Percentiles rank a stretch among this genome's conserved stretches.
Evolutionary conservation across 768 basidiomycete genomes (phyloP).

Genomic region (Auricularia sp.): DNA sequence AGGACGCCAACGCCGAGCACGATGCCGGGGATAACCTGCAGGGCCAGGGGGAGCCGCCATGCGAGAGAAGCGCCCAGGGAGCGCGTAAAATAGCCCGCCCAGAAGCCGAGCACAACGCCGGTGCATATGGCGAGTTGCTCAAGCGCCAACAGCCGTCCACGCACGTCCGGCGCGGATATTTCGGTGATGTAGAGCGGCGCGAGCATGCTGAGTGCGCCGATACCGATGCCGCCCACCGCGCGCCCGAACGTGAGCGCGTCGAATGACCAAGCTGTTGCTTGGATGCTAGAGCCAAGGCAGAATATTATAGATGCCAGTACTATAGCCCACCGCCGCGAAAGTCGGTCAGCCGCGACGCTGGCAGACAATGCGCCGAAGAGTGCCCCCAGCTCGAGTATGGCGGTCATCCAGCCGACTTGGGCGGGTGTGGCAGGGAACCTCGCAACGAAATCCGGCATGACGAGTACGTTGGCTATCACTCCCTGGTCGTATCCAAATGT

Average conservation of each 20-base stretch:
- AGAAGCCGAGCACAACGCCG: conserved; percentile 76
- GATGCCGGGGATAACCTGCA: conserved; percentile 62
- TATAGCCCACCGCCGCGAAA: conserved; percentile 59
- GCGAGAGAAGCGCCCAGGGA: conserved; percentile 52
- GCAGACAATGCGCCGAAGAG: conserved; percentile 62
- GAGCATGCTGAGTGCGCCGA: conserved; percentile 76
- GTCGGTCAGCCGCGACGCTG: conserved; percentile 58
- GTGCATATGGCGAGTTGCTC: conserved; percentile 76
- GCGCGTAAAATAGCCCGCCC: conserved; percentile 70
- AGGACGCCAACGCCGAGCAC: conserved; percentile 50
- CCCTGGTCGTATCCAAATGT: conserved; percentile 82
- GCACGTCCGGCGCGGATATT: conserved; percentile 70
- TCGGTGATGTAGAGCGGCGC: conserved; percentile 77
- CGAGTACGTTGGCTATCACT: conserved; percentile 77
- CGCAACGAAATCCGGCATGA: conserved; percentile 64
- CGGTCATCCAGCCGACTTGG: conserved; percentile 77
- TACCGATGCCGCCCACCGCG: conserved; percentile 67
- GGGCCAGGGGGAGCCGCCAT: conserved; percentile 68
- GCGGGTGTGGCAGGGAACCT: conserved; percentile 64
- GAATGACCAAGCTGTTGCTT: conserved; percentile 49
- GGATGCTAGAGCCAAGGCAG: conserved; percentile 60
- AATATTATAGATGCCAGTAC: conserved; percentile 63
- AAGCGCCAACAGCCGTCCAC: conserved; percentile 69
- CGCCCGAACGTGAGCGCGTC: conserved; percentile 56
- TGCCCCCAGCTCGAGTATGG: conserved; percentile 67